Base-by-base conservation (phyloP, 108 stramenopile species). In the Parietichytrium sp. region DNA sequence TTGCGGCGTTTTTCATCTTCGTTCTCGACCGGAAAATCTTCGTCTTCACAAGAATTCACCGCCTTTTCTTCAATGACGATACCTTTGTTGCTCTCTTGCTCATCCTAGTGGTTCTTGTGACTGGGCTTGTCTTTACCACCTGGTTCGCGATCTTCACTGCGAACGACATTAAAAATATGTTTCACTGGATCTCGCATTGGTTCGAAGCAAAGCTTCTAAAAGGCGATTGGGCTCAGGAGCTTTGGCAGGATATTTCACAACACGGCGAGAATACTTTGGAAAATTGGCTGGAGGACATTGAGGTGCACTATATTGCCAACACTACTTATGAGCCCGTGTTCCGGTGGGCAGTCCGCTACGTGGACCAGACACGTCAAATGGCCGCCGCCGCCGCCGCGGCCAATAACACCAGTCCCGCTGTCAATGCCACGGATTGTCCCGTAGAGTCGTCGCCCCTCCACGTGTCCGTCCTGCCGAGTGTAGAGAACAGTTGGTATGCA, bases 311-410 rank as follows among this genome's bases (percentile, higher is more conserved):
- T 27, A 42, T 72, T 23, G 45, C 61, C 10, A 72, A 72, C 3
- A 72, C 61, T n/a, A 72, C 61, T 25, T 72, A 42, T 33, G 61
- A 72, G 61, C 61, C 61, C 1, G 61, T 42, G 1, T 72, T 72
- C 45, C 61, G 61, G 6, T 72, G 61, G 61, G 42, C 45, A 6
- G 61, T 72, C 6, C 61, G 61, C 12, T 72, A 33, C 61, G 45
- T 72, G 61, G 61, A 72, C 15, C 20, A 72, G 61, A 18, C 61
- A 6, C 61, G 61, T 10, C 2, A 36, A 13, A 25, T 25, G 20
- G 61, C 61, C 20, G 2, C 42, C 15, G 61, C 61, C 42, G 42
- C 20, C 29, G 61, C 38, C 10, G 3, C 61, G 0, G 61, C 61
- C 25, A 23, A n/a, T 25, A 38, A n/a, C 38, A 20, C 15, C 33